Base-by-base conservation (phyloP, 2,329 filamentous ascomycete species). In the Botrytis paeoniae region DNA sequence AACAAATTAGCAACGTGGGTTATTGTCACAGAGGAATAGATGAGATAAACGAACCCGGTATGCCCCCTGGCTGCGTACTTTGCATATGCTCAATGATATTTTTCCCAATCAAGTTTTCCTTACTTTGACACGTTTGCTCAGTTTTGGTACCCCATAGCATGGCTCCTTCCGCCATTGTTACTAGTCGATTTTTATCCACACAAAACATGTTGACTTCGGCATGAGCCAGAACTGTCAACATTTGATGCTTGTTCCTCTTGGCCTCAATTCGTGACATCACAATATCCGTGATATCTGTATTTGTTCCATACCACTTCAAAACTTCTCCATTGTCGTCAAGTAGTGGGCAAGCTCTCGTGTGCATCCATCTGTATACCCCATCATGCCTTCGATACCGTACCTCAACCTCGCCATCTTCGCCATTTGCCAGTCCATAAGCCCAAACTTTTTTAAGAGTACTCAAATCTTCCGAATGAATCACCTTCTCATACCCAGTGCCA, bases 261-360 rank as follows among this genome's bases (percentile, higher is more conserved):
- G 77, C 76, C 61, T 76, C 74, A 39, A 75, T 77, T 43, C 77
- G 73, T 29, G 73, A 74, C 70, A 78, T 77, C 14, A 78, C 74
- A 10, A 75, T 57, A 54, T 78, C 75, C 51, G 77, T 76, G 45
- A 78, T 77, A 54, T 78, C 77, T 18, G 76, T 78, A 65, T 70
- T 75, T 12, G 77, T 78, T 22, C 77, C 77, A 61, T 78, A 77
- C 77, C 77, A 78, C 63, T 78, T 78, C 48, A 78, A 25, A 7
- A 78, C 74, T 5, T 72, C 72, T 5, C 77, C 76, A 10, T 64
- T 32, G 1, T 71, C 68, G 41, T 72, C 72, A 68, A 63, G 61
- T 6, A 74, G 71, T 12, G 77, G 76, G 29, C 69, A 73, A 8
- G 76, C 77, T 39, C 77, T 74, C 45, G 73, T 75, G 29, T 77